phyloP scores from a whole-genome alignment of 73 alveolate species.

The Tetrahymena borealis region DNA sequence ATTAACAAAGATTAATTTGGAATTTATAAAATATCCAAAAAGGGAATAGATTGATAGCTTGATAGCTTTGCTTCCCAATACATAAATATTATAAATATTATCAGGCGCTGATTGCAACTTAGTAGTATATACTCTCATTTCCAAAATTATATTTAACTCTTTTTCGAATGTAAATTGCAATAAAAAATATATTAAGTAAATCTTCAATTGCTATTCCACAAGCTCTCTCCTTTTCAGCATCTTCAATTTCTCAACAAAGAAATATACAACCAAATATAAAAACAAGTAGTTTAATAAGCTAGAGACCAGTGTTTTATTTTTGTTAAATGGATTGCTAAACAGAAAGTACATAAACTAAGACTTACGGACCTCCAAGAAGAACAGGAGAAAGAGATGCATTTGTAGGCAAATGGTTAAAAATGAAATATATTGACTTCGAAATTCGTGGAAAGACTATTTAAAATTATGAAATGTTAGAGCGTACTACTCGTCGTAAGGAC shows the following conservation, averaged over 20 bases:
- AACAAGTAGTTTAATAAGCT: neutral
- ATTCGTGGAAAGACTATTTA: neutral
- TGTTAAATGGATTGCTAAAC: neutral
- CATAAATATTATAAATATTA: too few relatives aligned
- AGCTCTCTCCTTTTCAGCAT: neutral
- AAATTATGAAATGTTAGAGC: neutral
- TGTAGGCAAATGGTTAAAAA: neutral
- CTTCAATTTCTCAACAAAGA: neutral
- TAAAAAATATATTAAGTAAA: neutral
- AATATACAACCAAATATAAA: neutral
- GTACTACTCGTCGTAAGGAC: neutral
- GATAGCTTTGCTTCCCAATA: too few relatives aligned
- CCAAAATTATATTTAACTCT: neutral
- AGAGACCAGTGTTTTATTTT: neutral
- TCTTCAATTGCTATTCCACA: neutral
- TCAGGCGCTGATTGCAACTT: too few relatives aligned
- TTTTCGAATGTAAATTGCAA: neutral
- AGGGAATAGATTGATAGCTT: too few relatives aligned
- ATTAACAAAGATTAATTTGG: too few relatives aligned
- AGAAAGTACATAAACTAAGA: neutral
- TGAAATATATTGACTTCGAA: neutral
- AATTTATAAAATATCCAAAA: too few relatives aligned
- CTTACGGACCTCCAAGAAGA: neutral
- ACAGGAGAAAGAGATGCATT: neutral
- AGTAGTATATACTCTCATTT: neutral